Base-by-base conservation (phyloP, 441 rosid genomes). In the Capsella rubella region DNA sequence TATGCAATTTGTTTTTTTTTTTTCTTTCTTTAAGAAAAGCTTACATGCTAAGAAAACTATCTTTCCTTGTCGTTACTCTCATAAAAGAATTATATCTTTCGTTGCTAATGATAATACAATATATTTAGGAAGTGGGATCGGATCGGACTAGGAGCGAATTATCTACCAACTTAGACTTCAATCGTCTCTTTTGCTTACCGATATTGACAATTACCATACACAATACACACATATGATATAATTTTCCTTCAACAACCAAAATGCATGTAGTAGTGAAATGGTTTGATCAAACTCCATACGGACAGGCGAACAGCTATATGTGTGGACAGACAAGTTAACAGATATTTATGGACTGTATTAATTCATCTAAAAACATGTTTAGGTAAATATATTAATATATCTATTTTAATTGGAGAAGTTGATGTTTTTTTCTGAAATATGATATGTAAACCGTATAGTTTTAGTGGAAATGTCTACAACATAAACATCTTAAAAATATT, bases 1-100 rank as follows among this genome's bases (percentile, higher is more conserved):
- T 68, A 57, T 64, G 73, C 43, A 8, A 50, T 21, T 21, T 1
- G 25, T 21, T 21, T 21, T 21, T 21, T 21, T 21, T 21, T 21
- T 21, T 21, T 21, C 25, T 21, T 21, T 0, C 25, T 21, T 21
- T 21, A 29, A 54, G 21, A 72, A 80, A 84, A 82, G 79, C 87
- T 86, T 87, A 76, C 58, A 68, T 61, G 85, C 69, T 77, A 81
- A 81, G 84, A 66, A 80, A 79, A 54, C 61, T 62, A 75, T 64
- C 73, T 53, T 58, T 64, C 80, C 61, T 43, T 77, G 66, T 76
- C 72, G 70, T 70, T 64, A 56, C 46, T 64, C 61, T 76, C 53
- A 34, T 45, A 53, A 27, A 46, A 56, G 18, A 65, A 28, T 40
- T 18, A 7, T n/a, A 25, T 34, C 52, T 15, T 55, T 55, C 42